Conservation (phyloP, 2,329 filamentous ascomycete genomes). For the Ophiostoma tasmaniense region DNA sequence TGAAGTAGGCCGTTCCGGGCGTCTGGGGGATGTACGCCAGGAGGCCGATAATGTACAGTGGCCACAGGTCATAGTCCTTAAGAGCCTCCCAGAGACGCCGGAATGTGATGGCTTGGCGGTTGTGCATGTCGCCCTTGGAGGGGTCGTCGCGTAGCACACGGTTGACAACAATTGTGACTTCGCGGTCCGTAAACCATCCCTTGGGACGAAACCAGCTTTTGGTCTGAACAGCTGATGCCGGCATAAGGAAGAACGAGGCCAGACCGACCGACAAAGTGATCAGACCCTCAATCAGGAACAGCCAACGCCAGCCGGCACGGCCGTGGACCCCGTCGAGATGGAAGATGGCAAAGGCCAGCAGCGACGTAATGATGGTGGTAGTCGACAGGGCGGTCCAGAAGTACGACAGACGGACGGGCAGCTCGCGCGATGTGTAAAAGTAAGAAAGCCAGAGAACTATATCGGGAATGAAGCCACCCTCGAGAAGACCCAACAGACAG, state of each 20-base stretch:
- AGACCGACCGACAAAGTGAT: conserved; percentile 37
- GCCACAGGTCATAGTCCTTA: conserved; percentile 20
- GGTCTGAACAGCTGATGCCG: conserved; percentile 34
- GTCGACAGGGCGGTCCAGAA: conserved; percentile 28
- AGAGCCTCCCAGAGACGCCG: conserved; percentile 21
- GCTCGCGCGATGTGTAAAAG: conserved; percentile 29
- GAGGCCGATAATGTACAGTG: conserved; percentile 20
- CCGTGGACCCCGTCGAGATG: conserved; percentile 30
- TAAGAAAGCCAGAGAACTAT: conserved; percentile 30
- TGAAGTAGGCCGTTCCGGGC: conserved; percentile 16
- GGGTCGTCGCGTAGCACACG: conserved; percentile 49
- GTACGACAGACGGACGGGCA: conserved; percentile 28
- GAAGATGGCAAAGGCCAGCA: conserved; percentile 30
- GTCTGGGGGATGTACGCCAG: conserved; percentile 13
- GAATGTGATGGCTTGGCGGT: conserved; percentile 44
- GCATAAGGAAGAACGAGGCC: conserved; percentile 41
- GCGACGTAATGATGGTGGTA: conserved; percentile 28
- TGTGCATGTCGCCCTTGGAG: conserved; percentile 50
- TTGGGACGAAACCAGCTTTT: conserved; percentile 30
- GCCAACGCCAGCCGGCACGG: conserved; percentile 34
- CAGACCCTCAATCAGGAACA: conserved; percentile 45
- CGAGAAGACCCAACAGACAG: conserved; percentile 27
- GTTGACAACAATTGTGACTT: conserved; percentile 51
- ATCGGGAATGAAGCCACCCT: conserved; percentile 31
- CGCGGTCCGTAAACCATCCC: conserved; percentile 51